phyloP scores from a whole-genome alignment of 805 yeast genomes.

The Kodamaea fukazawae region DNA sequence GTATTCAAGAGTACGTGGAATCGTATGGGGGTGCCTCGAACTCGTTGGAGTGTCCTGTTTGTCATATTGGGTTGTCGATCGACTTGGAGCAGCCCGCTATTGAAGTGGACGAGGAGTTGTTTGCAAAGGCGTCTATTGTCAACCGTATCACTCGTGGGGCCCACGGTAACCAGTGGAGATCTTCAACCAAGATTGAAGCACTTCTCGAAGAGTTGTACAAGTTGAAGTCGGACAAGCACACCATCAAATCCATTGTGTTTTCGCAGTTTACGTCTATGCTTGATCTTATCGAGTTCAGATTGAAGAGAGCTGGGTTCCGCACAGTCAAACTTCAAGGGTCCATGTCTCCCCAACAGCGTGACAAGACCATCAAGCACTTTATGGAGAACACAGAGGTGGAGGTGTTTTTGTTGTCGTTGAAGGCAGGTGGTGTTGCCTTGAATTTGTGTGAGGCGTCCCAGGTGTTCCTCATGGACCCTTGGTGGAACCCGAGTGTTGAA shows the following conservation, averaged over 20 bases:
- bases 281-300: slow-evolving; percentile 93
- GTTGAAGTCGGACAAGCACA: slow-evolving; percentile 78
- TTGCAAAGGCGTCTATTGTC: slow-evolving; percentile 69
- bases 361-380: slow-evolving; percentile 82
- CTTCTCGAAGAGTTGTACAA: slow-evolving; percentile 88
- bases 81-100: slow-evolving; percentile 85
- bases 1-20: slow-evolving; percentile 87
- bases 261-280: slow-evolving; percentile 97
- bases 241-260: slow-evolving; percentile 93
- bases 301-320: slow-evolving; percentile 90
- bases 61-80: slow-evolving; percentile 89
- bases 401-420: slow-evolving; percentile 88
- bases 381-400: slow-evolving; percentile 93
- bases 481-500: slow-evolving; percentile 99
- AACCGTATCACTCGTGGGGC: slow-evolving; percentile 79
- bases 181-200: slow-evolving; percentile 96
- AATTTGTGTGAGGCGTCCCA: slow-evolving; percentile 96
- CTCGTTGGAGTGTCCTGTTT: slow-evolving; percentile 86
- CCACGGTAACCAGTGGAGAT: slow-evolving; percentile 75
- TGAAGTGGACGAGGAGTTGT: slow-evolving; percentile 60
- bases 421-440: slow-evolving; percentile 98
- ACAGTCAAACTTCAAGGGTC: slow-evolving; percentile 95
- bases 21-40: slow-evolving; percentile 62
- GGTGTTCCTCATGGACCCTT: slow-evolving; percentile 92
- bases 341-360: slow-evolving; percentile 95